A percentile compares a stretch with the other conserved stretches of the same genome.
Evolutionary conservation across 345 rosid genomes (phyloP).

Genomic region (Durio zibethinus): DNA sequence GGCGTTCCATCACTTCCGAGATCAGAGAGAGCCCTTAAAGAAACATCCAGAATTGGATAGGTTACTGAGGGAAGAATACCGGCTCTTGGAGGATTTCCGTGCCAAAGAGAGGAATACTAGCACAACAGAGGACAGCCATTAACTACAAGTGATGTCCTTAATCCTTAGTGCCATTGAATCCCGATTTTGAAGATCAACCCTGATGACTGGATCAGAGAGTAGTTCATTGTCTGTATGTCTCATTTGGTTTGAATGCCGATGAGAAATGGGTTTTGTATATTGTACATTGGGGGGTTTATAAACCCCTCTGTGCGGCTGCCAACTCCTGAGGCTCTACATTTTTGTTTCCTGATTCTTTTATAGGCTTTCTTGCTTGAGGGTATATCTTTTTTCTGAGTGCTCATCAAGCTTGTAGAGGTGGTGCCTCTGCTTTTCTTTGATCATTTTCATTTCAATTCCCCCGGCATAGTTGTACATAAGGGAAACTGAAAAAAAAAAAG

Average conservation of each 20-base stretch:
- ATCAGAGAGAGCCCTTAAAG: constrained; percentile 46
- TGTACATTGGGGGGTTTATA: constrained; percentile 20
- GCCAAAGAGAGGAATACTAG: constrained; percentile 39
- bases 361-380: constrained; percentile 10
- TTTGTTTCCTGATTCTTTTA: neutral
- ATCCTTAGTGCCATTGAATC: constrained; percentile 3
- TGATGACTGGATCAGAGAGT: constrained; percentile 19
- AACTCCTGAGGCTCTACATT: constrained; percentile 16
- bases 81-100: constrained; percentile 69
- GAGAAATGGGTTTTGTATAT: constrained; percentile 24
- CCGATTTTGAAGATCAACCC: constrained; percentile 41
- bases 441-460: constrained; percentile 11
- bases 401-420: constrained; percentile 31
- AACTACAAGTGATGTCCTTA: neutral
- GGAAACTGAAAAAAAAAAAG: neutral
- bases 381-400: constrained; percentile 1
- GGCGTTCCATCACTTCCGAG: constrained; percentile 95
- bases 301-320: constrained; percentile 21
- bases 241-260: constrained; percentile 13
- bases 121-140: constrained; percentile 37
- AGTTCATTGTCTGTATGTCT: constrained; percentile 4
- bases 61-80: constrained; percentile 64
- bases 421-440: constrained; percentile 12
- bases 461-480: constrained; percentile 43
- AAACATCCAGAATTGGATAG: constrained; percentile 78